Conservation (phyloP, 768 basidiomycete species). For the Termitomyces sp. region DNA sequence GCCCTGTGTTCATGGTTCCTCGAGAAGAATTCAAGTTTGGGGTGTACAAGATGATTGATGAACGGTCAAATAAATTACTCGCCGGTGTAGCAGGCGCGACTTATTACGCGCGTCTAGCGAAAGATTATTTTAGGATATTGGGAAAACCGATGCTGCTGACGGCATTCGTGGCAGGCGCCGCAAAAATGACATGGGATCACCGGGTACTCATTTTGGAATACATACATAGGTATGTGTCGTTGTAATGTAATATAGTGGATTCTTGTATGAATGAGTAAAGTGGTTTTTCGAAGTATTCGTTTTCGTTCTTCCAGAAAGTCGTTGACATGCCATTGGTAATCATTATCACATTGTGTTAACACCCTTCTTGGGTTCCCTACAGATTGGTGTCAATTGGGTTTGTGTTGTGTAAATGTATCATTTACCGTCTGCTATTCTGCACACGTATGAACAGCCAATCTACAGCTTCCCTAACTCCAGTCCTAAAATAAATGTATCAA, state of each 20-base stretch:
- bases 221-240: conserved; percentile 8
- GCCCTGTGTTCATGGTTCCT: conserved; percentile 40
- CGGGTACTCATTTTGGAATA: conserved; percentile 12
- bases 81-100: conserved; percentile 18
- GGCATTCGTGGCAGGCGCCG: conserved; percentile 15
- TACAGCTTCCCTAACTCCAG: conserved; percentile 84
- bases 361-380: conserved; percentile 21
- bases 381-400: neutral
- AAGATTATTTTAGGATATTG: conserved; percentile 24
- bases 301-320: neutral
- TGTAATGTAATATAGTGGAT: neutral
- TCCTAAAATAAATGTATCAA: conserved; percentile 37
- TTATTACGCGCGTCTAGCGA: conserved; percentile 22
- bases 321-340: neutral
- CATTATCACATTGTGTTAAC: conserved; percentile 9
- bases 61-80: conserved; percentile 28
- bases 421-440: conserved; percentile 76
- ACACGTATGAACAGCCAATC: conserved; percentile 95
- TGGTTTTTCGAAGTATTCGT: neutral
- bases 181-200: conserved; percentile 25
- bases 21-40: conserved; percentile 43
- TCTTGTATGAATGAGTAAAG: neutral
- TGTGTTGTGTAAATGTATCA: neutral
- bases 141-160: conserved; percentile 20
- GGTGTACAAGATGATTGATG: conserved; percentile 47